phyloP scores from a whole-genome alignment of 2,329 filamentous ascomycete species.

The Raffaelea deltoideospora region DNA sequence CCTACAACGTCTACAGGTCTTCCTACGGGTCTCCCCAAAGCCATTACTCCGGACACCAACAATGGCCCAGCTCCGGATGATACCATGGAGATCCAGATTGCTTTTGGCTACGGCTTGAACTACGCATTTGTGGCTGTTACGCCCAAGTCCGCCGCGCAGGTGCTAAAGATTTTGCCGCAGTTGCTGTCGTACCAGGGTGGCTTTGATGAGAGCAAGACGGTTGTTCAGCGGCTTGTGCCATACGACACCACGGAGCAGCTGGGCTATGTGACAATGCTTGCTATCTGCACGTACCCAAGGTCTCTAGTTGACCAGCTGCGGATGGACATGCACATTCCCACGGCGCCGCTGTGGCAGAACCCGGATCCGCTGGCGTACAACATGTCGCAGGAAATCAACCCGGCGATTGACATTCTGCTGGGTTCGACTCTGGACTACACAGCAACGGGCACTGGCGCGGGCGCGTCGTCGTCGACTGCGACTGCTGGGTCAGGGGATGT shows the following conservation, averaged over 20 bases:
- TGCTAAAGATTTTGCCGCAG: conserved; percentile 63
- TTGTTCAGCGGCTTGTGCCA: conserved; percentile 62
- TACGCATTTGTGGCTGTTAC: conserved; percentile 68
- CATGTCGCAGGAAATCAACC: conserved; percentile 70
- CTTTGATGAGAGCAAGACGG: conserved; percentile 32
- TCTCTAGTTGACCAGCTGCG: conserved; percentile 53
- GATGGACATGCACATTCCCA: conserved; percentile 54
- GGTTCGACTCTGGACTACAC: conserved; percentile 26
- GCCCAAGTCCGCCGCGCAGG: conserved; percentile 61
- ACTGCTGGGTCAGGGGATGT: conserved; percentile 17
- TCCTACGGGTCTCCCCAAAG: conserved; percentile 53
- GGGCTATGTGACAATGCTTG: conserved; percentile 71
- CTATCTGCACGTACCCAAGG: conserved; percentile 52
- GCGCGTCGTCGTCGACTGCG: conserved; percentile 19
- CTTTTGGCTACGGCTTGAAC: conserved; percentile 67
- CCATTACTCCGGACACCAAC: conserved; percentile 56
- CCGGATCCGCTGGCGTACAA: conserved; percentile 48
- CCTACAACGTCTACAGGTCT: conserved; percentile 35
- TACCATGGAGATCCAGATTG: conserved; percentile 64
- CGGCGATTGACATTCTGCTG: conserved; percentile 53
- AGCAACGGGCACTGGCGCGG: conserved; percentile 20
- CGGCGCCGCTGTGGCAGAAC: conserved; percentile 62
- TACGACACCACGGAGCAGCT: conserved; percentile 54
- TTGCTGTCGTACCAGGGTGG: conserved; percentile 52
- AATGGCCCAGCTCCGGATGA: conserved; percentile 40